Evolutionary conservation across 148 eudicot species (phyloP), one percentile per base, ranked within the genome.

Genomic region (Amaranthus cruentus): DNA sequence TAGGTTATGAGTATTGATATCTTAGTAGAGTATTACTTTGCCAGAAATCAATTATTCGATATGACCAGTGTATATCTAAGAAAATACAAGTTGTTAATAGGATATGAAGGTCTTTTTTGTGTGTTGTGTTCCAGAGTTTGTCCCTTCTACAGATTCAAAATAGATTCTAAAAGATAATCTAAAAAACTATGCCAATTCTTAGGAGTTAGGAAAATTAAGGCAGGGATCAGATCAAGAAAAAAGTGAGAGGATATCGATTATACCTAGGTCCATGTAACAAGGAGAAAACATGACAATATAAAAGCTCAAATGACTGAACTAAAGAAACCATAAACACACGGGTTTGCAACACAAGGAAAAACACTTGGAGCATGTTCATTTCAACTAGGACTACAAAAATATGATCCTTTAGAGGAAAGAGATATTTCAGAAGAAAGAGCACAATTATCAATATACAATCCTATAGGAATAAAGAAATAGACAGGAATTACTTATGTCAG

Each of bases 41-140:
- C 43, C 54, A 47, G 58, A 56, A 51, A 77, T 44, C 61, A 58
- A 59, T 8, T 66, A 66, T 57, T 61, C 58, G 13, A 47, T 69
- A 61, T 57, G 75, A 71, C 60, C 38, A 75, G 56, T 80, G 82
- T 80, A 76, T 52, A 76, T 80, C 73, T 69, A 62, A 76, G 56
- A 65, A 69, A 51, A 69, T 62, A 62, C 54, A 76, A 60, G 61
- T 51, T 60, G 66, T 60, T 76, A 3, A 54, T 69, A 44, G 46
- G 60, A 56, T 48, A 68, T 68, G 46, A 52, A 21, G 28, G 15
- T n/a, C 18, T 7, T 51, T 28, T 0, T 28, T 28, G 38, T n/a
- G 18, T 44, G 28, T 21, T 54, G 69, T 42, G n/a, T 52, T 62
- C 63, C 12, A 59, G 59, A 43, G 61, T 47, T 53, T 53, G 9